Evolutionary conservation across 176 grass and related monocot species (phyloP), one percentile per base, ranked within the genome.

Genomic region (Urochloa ruziziensis): DNA sequence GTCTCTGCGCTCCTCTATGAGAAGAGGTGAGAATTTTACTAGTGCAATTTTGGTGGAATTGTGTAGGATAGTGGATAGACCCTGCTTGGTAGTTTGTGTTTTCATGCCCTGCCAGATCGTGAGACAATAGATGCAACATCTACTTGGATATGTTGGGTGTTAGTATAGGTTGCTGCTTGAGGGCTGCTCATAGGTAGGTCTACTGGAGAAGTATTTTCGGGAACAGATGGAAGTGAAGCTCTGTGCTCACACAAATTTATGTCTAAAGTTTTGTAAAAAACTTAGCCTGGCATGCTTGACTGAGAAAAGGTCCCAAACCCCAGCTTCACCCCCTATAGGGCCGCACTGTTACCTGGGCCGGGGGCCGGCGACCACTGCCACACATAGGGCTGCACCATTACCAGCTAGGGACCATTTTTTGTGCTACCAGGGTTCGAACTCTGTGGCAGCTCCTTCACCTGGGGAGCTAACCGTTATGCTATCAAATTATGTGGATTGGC

Each of bases 1-100:
- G 96, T 99, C 49, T 99, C 96, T 0, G 91, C 93, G 0, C 60
- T 99, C 42, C 96, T 99, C 13, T 99, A 99, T 70, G 96, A 99
- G 89, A 99, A 94, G 85, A 99, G 96, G 96, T 99, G 43, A 71
- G 39, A 11, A 18, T 49, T 65, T 29, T 62, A 4, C 62, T 10
- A 57, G 25, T 1, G 0, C 15, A 57, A 1, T 25, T 14, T 11
- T 80, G 53, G 30, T 61, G 46, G 3, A 58, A 33, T 66, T 42
- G 4, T 59, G 1, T 18, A 37, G 16, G 10, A 17, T 63, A 10
- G 5, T 8, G 7, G 80, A 64, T 52, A 23, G 18, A 75, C 24
- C 25, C 4, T 30, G 15, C 3, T 14, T 16, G 34, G 10, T 47
- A 21, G 2, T 10, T 25, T 6, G 14, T 7, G 2, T 37, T 39